A percentile compares a stretch with the other conserved stretches of the same genome.
Conservation (phyloP, 2,329 filamentous ascomycete species). For the Xylariales sp. region DNA sequence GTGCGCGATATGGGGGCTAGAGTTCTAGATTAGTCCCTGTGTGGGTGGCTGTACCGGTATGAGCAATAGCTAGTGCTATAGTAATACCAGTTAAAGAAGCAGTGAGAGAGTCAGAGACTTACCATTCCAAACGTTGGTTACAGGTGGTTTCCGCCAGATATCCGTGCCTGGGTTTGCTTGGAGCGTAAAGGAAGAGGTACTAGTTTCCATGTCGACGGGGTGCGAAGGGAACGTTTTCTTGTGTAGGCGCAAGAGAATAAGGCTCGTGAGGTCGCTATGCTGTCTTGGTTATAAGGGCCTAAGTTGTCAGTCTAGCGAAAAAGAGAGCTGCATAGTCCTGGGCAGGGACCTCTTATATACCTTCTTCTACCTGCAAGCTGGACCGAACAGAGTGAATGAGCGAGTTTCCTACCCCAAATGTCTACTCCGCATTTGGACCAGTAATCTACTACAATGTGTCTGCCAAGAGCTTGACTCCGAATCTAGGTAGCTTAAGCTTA, state of each 20-base stretch:
- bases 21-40: slow-evolving; percentile 9
- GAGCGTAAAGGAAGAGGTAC: slow-evolving; percentile 59
- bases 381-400: slow-evolving; percentile 5
- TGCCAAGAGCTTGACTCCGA: slow-evolving; percentile 18
- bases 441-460: not conserved
- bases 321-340: not conserved
- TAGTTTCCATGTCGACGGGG: slow-evolving; percentile 26
- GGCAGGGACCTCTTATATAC: slow-evolving; percentile 4
- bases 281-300: not conserved
- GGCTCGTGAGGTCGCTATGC: not conserved
- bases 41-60: not conserved
- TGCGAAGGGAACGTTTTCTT: not conserved
- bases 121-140: slow-evolving; percentile 74
- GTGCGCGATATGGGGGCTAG: slow-evolving; percentile 53
- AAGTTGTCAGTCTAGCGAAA: not conserved
- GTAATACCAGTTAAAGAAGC: too few species aligned
- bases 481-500: not conserved
- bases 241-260: too few species aligned
- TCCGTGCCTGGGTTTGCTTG: slow-evolving; percentile 72
- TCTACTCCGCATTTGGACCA: slow-evolving; percentile 31
- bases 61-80: not conserved
- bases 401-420: slow-evolving; percentile 10
- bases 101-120: slow-evolving; percentile 15
- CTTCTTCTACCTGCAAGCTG: not conserved
- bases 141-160: slow-evolving; percentile 81